Conservation (phyloP, 2,329 filamentous ascomycete genomes). For the Colletotrichum simmondsii region DNA sequence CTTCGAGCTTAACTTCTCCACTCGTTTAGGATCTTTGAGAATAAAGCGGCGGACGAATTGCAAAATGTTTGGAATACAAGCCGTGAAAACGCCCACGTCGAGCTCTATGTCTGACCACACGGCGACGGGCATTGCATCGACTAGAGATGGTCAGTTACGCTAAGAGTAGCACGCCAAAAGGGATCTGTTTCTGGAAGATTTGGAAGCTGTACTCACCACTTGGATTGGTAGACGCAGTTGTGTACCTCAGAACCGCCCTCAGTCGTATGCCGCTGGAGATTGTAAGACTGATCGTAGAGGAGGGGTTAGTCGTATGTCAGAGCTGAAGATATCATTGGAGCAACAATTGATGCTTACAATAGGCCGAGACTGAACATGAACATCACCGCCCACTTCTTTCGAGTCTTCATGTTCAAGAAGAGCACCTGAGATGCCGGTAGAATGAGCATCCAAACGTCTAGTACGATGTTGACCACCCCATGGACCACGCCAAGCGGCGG, state of each 20-base stretch:
- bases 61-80: not conserved
- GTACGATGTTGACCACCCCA: not conserved
- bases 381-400: conserved; percentile 9
- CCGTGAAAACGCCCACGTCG: not conserved
- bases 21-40: not conserved
- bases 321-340: too few species aligned
- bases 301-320: not conserved
- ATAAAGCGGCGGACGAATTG: not conserved
- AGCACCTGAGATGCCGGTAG: not conserved
- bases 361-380: conserved; percentile 13
- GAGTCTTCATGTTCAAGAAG: not conserved
- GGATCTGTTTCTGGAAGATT: too few species aligned
- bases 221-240: not conserved
- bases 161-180: too few species aligned
- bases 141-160: not conserved
- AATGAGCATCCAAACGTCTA: conserved; percentile 20
- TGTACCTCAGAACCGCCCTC: not conserved
- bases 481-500: not conserved
- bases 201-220: not conserved
- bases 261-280: not conserved
- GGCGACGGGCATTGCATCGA: not conserved
- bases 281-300: not conserved
- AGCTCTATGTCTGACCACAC: not conserved
- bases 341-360: not conserved
- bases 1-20: not conserved